These are phyloP conservation scores for Coccomyxa subellipsoidea DNA, from an alignment of 163 green algal genomes.

Conservation along the genomic window DNA sequence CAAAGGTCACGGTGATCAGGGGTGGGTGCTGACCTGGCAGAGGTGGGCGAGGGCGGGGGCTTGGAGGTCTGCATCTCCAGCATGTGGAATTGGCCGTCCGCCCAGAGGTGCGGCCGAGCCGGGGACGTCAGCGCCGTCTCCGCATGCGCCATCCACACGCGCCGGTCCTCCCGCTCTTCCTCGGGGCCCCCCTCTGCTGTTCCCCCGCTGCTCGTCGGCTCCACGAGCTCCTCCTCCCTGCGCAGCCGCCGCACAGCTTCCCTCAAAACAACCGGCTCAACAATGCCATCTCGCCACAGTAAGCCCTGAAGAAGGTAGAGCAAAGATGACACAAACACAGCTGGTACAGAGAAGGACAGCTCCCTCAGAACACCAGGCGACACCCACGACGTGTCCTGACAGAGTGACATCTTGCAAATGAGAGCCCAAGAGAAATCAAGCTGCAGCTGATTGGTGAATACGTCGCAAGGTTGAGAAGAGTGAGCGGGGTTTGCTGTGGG, in stretches of 20 bases:
- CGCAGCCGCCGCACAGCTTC: not conserved
- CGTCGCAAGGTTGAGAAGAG: no score
- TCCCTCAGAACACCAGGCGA: no score
- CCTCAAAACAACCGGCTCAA: not conserved
- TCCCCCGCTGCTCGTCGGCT: not conserved
- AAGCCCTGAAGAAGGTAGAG: no score
- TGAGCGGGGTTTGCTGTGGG: not conserved
- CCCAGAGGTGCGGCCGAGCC: constrained; percentile 20
- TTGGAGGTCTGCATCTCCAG: constrained; percentile 19
- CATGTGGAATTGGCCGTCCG: constrained; percentile 27
- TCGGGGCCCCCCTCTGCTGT: not conserved
- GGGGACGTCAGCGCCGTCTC: not conserved
- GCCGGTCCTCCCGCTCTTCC: not conserved
- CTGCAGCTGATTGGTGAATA: no score
- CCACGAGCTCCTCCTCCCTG: not conserved
- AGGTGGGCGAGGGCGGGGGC: not conserved
- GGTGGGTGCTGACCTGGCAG: not conserved
- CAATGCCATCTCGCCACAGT: no score
- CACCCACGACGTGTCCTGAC: no score
- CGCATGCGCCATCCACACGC: constrained; percentile 26
- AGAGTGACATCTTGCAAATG: not conserved
- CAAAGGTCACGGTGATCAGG: no score
- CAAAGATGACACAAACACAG: no score
- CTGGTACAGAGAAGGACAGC: no score
- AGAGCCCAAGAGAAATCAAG: no score